Conservation (phyloP, 2,329 filamentous ascomycete species). For the Eutypella sp. region DNA sequence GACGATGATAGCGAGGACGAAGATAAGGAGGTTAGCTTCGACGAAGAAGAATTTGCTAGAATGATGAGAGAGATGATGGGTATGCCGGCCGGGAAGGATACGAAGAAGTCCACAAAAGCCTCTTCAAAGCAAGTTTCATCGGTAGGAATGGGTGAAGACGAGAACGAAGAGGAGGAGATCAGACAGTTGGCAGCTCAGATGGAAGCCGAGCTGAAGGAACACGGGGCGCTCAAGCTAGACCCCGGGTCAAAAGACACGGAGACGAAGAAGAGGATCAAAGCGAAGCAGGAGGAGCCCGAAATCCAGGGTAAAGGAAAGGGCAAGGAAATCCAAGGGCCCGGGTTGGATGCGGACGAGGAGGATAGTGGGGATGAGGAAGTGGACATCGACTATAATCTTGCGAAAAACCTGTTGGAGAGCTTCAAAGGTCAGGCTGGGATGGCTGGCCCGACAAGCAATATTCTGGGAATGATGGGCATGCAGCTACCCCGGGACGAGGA, state of each 20-base stretch:
- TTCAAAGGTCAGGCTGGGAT: constrained; percentile 87
- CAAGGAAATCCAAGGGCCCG: constrained; percentile 10
- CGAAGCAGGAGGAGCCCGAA: constrained; percentile 17
- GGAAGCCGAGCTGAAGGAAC: constrained; percentile 65
- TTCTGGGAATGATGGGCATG: constrained; percentile 82
- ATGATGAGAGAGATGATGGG: constrained; percentile 96
- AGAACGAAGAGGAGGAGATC: constrained; percentile 58
- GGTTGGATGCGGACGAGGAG: constrained; percentile 42
- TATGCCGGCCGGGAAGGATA: constrained; percentile 31
- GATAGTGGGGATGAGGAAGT: constrained; percentile 55
- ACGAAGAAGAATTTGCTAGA: constrained; percentile 76
- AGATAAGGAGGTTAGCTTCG: constrained; percentile 72
- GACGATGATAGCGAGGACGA: constrained; percentile 57
- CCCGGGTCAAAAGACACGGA: constrained; percentile 24
- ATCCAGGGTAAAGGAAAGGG: constrained; percentile 13
- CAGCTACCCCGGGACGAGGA: constrained; percentile 75
- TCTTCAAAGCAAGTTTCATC: constrained; percentile 4
- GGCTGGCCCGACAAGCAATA: constrained; percentile 80
- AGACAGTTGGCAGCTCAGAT: constrained; percentile 61
- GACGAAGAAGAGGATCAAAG: constrained; percentile 25
- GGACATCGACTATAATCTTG: constrained; percentile 79
- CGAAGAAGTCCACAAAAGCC: constrained; percentile 2
- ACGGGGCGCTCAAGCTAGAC: constrained; percentile 60
- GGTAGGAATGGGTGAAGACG: constrained; percentile 27
- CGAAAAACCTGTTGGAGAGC: constrained; percentile 84